phyloP scores from a whole-genome alignment of 176 grass and related monocot genomes.

The Triticum urartu region DNA sequence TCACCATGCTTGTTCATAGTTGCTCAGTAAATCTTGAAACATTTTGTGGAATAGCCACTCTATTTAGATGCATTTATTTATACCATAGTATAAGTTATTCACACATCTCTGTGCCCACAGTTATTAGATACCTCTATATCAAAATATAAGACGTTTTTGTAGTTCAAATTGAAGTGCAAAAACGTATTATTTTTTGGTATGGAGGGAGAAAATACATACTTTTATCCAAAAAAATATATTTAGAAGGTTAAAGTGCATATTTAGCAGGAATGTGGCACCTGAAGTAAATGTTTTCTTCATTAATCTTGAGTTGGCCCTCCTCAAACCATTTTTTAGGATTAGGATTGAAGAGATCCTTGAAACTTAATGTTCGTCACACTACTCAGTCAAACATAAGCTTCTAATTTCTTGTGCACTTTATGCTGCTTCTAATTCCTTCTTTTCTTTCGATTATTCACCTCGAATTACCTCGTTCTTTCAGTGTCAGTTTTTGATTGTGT shows the following conservation, averaged over 20 bases:
- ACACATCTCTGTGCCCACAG: not conserved
- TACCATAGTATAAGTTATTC: not conserved
- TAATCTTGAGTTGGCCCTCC: not conserved
- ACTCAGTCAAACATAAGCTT: not conserved
- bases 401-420: not conserved
- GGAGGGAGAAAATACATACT: not conserved
- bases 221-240: not conserved
- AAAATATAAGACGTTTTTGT: too few relatives aligned
- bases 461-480: not conserved
- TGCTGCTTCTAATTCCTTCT: not conserved
- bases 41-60: not conserved
- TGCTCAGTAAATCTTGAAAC: slow-evolving; percentile 6
- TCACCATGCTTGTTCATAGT: slow-evolving; percentile 11
- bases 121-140: not conserved
- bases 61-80: not conserved
- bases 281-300: not conserved
- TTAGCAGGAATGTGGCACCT: not conserved
- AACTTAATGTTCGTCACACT: not conserved
- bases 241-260: not conserved
- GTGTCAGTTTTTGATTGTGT: not conserved
- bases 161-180: too few relatives aligned
- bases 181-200: too few relatives aligned
- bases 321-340: not conserved
- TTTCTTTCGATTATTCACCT: not conserved
- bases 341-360: not conserved